phyloP scores from a whole-genome alignment of 441 rosid species.

The Flueggea neowawraea region DNA sequence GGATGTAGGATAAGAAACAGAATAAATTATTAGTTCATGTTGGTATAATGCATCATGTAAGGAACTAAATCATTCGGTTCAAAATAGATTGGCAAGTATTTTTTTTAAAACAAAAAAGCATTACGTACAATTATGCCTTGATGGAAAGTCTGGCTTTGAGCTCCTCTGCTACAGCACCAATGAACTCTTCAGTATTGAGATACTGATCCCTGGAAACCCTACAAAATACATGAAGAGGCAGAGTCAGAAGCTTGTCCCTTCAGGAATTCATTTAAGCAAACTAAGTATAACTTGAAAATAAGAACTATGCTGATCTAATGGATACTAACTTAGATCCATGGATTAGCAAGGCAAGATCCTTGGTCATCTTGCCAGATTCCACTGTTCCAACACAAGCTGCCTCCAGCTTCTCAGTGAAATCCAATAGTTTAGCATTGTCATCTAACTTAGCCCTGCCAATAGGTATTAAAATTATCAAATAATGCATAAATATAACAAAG shows the following conservation, averaged over 20 bases:
- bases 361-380: conserved; percentile 94
- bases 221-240: conserved; percentile 8
- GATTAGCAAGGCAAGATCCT: conserved; percentile 84
- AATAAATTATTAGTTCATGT: too few relatives aligned
- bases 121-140: conserved; percentile 17
- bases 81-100: too few relatives aligned
- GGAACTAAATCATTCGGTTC: too few relatives aligned
- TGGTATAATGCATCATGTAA: too few relatives aligned
- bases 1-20: too few relatives aligned
- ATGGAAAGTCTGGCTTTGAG: conserved; percentile 44
- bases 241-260: background rate
- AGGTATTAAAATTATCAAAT: background rate
- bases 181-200: conserved; percentile 86
- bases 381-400: conserved; percentile 74
- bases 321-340: conserved; percentile 70
- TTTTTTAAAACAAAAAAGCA: too few relatives aligned
- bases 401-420: conserved; percentile 77
- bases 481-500: background rate
- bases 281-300: too few relatives aligned
- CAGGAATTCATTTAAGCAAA: too few relatives aligned
- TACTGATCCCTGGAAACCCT: conserved; percentile 65
- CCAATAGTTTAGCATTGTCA: conserved; percentile 55
- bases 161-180: conserved; percentile 77
- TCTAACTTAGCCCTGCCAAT: conserved; percentile 80
- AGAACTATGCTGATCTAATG: background rate